phyloP scores from a whole-genome alignment of 2,329 filamentous ascomycete species.

The Aspergillus pseudonomiae region DNA sequence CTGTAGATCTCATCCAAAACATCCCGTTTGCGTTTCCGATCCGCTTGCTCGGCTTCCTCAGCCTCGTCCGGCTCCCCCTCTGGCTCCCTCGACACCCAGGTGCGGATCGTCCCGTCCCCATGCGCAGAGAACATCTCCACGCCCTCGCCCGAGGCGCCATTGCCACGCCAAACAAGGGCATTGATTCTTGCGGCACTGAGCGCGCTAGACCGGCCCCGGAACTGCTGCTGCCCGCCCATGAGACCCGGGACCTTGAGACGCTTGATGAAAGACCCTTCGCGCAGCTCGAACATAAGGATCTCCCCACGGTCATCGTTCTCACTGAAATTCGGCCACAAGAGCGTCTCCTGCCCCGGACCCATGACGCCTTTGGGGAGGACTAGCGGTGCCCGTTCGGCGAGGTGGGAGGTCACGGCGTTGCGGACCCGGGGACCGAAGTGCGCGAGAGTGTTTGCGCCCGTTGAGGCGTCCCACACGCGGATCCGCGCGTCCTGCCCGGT shows the following conservation, averaged over 20 bases:
- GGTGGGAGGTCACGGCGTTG: slow-evolving; percentile 63
- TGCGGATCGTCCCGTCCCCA: slow-evolving; percentile 78
- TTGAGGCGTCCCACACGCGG: slow-evolving; percentile 81
- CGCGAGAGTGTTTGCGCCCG: slow-evolving; percentile 82
- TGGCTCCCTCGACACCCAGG: slow-evolving; percentile 69
- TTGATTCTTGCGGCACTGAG: slow-evolving; percentile 68
- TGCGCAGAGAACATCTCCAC: slow-evolving; percentile 80
- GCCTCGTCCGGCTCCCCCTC: slow-evolving; percentile 49
- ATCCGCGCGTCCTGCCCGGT: slow-evolving; percentile 82
- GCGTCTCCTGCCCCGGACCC: slow-evolving; percentile 61
- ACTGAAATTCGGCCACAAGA: slow-evolving; percentile 81
- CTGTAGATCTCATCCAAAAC: slow-evolving; percentile 78
- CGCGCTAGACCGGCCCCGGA: slow-evolving; percentile 47
- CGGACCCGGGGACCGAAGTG: slow-evolving; percentile 83
- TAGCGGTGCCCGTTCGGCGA: slow-evolving; percentile 64
- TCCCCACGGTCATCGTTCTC: slow-evolving; percentile 66
- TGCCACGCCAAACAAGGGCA: slow-evolving; percentile 74
- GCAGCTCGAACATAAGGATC: slow-evolving; percentile 77
- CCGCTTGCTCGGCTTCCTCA: slow-evolving; percentile 54
- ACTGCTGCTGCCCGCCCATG: slow-evolving; percentile 42
- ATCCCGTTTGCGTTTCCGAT: slow-evolving; percentile 71
- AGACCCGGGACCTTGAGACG: slow-evolving; percentile 68
- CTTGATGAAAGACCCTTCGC: slow-evolving; percentile 73
- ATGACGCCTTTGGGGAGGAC: slow-evolving; percentile 64
- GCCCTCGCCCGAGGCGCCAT: slow-evolving; percentile 57